phyloP scores from a whole-genome alignment of 306 rosid genomes.

The Dryas octopetala region DNA sequence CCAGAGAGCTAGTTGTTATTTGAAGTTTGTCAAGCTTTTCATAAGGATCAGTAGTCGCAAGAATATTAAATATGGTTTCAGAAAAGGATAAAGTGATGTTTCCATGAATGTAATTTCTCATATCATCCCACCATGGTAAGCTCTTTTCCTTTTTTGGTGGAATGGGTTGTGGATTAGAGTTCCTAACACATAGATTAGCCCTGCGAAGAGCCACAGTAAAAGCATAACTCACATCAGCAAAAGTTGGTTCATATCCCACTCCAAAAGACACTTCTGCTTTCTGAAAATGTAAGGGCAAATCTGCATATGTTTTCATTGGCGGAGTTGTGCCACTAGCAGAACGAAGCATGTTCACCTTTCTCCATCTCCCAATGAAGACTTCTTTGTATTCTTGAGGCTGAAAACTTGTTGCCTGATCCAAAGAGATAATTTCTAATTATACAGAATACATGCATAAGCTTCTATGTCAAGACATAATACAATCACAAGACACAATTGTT shows the following conservation, averaged over 20 bases:
- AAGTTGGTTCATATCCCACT: conserved; percentile 91
- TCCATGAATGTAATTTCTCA: conserved; percentile 95
- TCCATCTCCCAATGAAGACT: conserved; percentile 87
- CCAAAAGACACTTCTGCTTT: conserved; percentile 85
- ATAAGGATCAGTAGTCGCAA: conserved; percentile 91
- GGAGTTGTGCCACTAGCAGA: conserved; percentile 99
- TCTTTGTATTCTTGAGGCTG: conserved; percentile 94
- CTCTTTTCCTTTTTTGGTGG: conserved; percentile 87
- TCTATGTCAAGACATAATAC: background rate
- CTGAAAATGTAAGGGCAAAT: conserved; percentile 77
- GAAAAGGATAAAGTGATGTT: conserved; percentile 61
- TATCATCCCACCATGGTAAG: conserved; percentile 99
- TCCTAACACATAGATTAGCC: conserved; percentile 80
- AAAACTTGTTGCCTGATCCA: conserved; percentile 86
- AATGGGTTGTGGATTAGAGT: conserved; percentile 47
- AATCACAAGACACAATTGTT: conserved; percentile 4
- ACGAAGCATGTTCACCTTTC: conserved; percentile 92
- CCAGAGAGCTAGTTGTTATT: conserved; percentile 61
- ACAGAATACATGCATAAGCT: conserved; percentile 19
- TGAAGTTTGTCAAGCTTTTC: conserved; percentile 94
- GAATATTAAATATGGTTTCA: conserved; percentile 74
- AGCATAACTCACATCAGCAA: conserved; percentile 94
- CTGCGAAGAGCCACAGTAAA: conserved; percentile 94
- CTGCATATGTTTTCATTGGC: conserved; percentile 81
- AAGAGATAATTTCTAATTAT: conserved; percentile 36